Conservation (phyloP, 2,329 filamentous ascomycete genomes). For the Cordyceps tenuipes region DNA sequence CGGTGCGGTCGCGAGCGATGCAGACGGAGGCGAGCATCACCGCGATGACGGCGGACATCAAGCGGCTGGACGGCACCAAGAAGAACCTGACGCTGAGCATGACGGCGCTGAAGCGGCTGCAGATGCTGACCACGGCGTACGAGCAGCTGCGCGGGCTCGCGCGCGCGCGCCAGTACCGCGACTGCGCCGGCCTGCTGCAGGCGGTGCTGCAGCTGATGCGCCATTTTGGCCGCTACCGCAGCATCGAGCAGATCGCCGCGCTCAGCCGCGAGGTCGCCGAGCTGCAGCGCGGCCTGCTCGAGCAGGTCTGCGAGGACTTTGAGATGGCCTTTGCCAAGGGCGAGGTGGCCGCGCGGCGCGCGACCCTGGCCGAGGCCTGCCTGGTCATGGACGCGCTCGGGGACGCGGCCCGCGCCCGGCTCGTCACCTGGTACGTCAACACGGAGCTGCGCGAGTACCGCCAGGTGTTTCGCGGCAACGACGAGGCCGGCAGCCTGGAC, state of each 20-base stretch:
- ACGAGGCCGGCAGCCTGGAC: slow-evolving; percentile 91
- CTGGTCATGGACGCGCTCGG: slow-evolving; percentile 91
- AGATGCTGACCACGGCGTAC: slow-evolving; percentile 99
- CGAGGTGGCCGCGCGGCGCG: slow-evolving; percentile 63
- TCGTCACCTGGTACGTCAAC: slow-evolving; percentile 97
- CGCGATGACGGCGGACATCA: slow-evolving; percentile 98
- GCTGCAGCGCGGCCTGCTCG: slow-evolving; percentile 81
- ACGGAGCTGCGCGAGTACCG: slow-evolving; percentile 92
- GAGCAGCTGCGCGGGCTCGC: slow-evolving; percentile 82
- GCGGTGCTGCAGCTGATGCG: slow-evolving; percentile 96
- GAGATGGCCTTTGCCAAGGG: slow-evolving; percentile 88
- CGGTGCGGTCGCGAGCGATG: slow-evolving; percentile 77
- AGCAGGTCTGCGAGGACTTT: slow-evolving; percentile 99
- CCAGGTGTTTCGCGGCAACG: slow-evolving; percentile 90
- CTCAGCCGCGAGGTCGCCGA: slow-evolving; percentile 89
- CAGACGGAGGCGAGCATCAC: slow-evolving; percentile 94
- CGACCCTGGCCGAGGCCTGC: slow-evolving; percentile 76
- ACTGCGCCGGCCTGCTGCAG: slow-evolving; percentile 88
- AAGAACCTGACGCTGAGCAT: slow-evolving; percentile 93
- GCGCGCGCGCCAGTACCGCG: slow-evolving; percentile 81
- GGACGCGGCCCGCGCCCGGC: slow-evolving; percentile 69
- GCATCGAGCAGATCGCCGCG: slow-evolving; percentile 94
- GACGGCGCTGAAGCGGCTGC: slow-evolving; percentile 91
- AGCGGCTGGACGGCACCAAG: slow-evolving; percentile 92
- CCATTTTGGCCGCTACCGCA: slow-evolving; percentile 96